Base-by-base conservation (phyloP, 192 early-diverging fungal species). In the Coemansia sp. region DNA sequence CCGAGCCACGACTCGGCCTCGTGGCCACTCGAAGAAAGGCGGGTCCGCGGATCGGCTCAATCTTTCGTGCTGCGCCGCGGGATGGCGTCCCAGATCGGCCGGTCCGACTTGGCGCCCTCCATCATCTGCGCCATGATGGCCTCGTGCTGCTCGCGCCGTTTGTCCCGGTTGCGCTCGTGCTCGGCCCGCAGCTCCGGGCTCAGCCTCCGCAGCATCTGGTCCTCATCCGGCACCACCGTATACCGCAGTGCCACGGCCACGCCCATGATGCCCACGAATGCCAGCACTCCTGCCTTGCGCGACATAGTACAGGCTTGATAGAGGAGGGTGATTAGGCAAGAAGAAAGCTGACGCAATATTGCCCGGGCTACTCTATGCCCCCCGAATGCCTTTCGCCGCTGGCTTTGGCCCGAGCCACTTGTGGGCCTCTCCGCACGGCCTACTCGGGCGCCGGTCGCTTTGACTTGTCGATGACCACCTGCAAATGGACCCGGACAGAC, bases 101-200 rank as follows among this genome's bases (percentile, higher is more conserved):
- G 54, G 53, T 72, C 68, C 4, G 60, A 60, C 46, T 64, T 64
- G 22, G 68, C 42, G 56, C 51, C 53, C 31, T 72, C 61, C 29
- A 72, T 38, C 35, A 72, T 64, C 68, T 64, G 61, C 31, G 48
- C 43, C 68, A 72, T 72, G 38, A 64, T 54, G 32, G 53, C 53
- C 11, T 64, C 68, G 49, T 72, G 68, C 53, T 54, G 48, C 34
- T 45, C 52, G 13, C 68, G 37, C 41, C 68, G 61, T 43, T 64
- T 49, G 5, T 36, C 47, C 56, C 60, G 64, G 61, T 56, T 64
- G 18, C 55, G 47, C 56, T 64, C 68, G 52, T 60, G 36, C 38
- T 59, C 61, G 22, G 61, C 68, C 28, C 68, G 68, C 32, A 64
- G 17, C 48, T 72, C 68, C 12, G 68, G 54, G 39, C 61, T 60